These are phyloP conservation scores for Aurantiochytrium sp. DNA, from an alignment of 108 stramenopile species.

Conservation along the genomic window DNA sequence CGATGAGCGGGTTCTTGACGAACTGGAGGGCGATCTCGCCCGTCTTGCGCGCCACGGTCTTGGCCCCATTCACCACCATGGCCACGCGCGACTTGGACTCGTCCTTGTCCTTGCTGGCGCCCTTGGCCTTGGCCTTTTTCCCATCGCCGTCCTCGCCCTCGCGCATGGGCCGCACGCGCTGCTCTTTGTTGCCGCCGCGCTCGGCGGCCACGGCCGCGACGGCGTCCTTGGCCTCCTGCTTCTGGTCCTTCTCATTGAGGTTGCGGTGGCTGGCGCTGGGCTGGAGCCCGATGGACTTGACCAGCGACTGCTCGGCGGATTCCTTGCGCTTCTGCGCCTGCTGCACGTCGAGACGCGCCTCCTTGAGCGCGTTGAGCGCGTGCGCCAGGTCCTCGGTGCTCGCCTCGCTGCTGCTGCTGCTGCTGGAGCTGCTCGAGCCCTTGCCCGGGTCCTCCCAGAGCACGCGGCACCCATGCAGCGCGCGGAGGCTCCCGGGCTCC, in stretches of 20 bases:
- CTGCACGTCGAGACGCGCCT: neutral
- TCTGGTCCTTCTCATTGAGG: neutral
- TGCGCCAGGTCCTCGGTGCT: neutral
- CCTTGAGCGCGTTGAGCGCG: neutral
- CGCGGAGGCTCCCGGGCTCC: no score
- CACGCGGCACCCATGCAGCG: no score
- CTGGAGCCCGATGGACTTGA: neutral
- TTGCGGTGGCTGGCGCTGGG: neutral
- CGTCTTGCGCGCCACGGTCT: neutral
- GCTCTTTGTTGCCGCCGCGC: neutral
- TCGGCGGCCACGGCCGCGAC: neutral
- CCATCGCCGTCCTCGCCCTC: no score
- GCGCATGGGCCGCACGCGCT: no score
- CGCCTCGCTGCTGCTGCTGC: no score
- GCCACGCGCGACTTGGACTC: neutral
- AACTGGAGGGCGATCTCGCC: neutral
- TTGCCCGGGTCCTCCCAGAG: no score
- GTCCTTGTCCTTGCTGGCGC: neutral
- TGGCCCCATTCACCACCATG: neutral
- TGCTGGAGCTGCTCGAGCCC: no score
- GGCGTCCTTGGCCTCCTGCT: neutral
- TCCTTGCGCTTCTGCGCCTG: neutral
- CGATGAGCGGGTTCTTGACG: slow-evolving; percentile 6
- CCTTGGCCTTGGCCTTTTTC: no score
- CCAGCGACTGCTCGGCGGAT: neutral